Evolutionary conservation across 148 eudicot genomes (phyloP), one percentile per base, ranked within the genome.

Genomic region (Diospyros lotus): DNA sequence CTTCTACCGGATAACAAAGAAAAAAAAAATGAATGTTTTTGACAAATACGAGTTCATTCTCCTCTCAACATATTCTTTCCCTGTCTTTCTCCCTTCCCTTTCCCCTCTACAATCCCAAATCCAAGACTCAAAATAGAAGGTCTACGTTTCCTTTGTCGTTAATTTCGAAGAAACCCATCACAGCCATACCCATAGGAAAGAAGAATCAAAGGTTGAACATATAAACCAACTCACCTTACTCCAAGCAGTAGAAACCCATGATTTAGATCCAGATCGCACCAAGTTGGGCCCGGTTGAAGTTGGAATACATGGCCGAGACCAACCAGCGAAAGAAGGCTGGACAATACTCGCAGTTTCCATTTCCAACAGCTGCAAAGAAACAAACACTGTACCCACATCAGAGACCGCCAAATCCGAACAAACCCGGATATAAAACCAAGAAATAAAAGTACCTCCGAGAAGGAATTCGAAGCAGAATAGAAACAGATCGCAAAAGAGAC

Each of bases 311-410:
- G 51, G 75, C 72, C 69, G 68, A 43, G 66, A 50, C 42, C 60
- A 64, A 7, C 61, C 63, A 44, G 69, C 69, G 65, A 84, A 68
- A 63, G 84, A 82, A 55, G 81, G 68, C 43, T 80, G 81, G 43
- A 85, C 58, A 82, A 56, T 64, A 18, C 79, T 69, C 4, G 80
- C 85, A 41, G 85, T 56, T 85, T 75, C 85, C 88, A 85, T 85
- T 62, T 60, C 45, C 71, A 64, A 68, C 9, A 18, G 6, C 78
- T 74, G 66, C 58, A 69, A 46, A 45, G 42, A 81, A 2, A 56
- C 28, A 28, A 28, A 28, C 28, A 28, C 52, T 3, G 12, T 8
- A 14, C 42, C 40, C 14, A 51, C 14, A 59, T 67, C 72, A 78
- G 10, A 74, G 68, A 73, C 66, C 76, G 44, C 60, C 42, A 52